Percentiles rank a stretch among this genome's conserved stretches.
Conservation (phyloP, 805 yeast species). For the Zygosaccharomyces kombuchaensis region DNA sequence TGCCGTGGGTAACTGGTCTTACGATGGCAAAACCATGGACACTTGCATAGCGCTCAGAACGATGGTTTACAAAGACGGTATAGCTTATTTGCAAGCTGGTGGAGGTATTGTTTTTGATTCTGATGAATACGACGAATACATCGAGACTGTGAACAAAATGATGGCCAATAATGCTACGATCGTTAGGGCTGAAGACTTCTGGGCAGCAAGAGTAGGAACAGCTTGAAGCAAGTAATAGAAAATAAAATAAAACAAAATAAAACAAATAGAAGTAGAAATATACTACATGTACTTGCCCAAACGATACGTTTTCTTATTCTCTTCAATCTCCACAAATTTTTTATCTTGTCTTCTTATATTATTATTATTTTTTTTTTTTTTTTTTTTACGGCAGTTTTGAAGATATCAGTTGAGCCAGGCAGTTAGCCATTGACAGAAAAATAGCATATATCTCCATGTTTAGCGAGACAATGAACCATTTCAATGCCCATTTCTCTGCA, state of each 20-base stretch:
- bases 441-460: background rate
- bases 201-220: conserved; percentile 48
- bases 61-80: conserved; percentile 88
- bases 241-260: background rate
- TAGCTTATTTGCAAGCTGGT: conserved; percentile 95
- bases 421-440: background rate
- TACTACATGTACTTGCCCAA: background rate
- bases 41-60: conserved; percentile 97
- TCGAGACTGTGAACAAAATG: conserved; percentile 97
- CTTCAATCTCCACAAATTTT: background rate
- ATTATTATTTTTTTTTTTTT: background rate
- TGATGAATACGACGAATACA: conserved; percentile 90
- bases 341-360: background rate
- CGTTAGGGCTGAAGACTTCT: conserved; percentile 82
- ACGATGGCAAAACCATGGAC: conserved; percentile 91
- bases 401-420: background rate
- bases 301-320: background rate
- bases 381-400: background rate
- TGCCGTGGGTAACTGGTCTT: conserved; percentile 98
- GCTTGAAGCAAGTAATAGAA: background rate
- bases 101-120: conserved; percentile 97
- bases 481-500: conserved; percentile 17
- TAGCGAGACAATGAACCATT: conserved; percentile 13
- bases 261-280: background rate
- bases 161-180: conserved; percentile 86